Conservation (phyloP, 805 yeast genomes). For the Teunomyces gatunensis region DNA sequence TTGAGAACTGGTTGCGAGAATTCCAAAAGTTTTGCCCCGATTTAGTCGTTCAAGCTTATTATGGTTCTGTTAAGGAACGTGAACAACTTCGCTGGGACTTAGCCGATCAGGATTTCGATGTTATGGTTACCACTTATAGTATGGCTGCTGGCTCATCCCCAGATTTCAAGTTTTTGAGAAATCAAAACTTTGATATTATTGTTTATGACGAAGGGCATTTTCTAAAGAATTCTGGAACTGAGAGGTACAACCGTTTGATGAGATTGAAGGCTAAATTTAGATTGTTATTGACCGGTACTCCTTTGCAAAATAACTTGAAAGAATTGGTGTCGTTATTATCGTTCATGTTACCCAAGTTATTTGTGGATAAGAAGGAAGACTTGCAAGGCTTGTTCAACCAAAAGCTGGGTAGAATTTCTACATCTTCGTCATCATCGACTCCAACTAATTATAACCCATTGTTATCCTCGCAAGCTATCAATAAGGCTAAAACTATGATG, state of each 20-base stretch:
- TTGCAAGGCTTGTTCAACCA: slow-evolving; percentile 82
- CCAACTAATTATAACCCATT: slow-evolving; percentile 68
- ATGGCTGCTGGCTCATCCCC: slow-evolving; percentile 83
- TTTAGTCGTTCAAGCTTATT: slow-evolving; percentile 84
- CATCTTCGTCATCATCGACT: slow-evolving; percentile 25
- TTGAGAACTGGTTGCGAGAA: slow-evolving; percentile 97
- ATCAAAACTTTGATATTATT: slow-evolving; percentile 76
- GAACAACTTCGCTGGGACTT: slow-evolving; percentile 76
- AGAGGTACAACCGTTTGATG: slow-evolving; percentile 86
- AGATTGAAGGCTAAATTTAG: slow-evolving; percentile 80
- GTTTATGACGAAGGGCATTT: slow-evolving; percentile 98
- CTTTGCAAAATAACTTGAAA: slow-evolving; percentile 86
- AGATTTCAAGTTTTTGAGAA: slow-evolving; percentile 76
- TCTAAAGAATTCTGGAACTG: slow-evolving; percentile 85
- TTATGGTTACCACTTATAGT: slow-evolving; percentile 90
- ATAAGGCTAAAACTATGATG: slow-evolving; percentile 96
- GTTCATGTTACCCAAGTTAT: slow-evolving; percentile 82
- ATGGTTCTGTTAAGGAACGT: slow-evolving; percentile 84
- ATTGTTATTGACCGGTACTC: slow-evolving; percentile 91
- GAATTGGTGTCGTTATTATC: slow-evolving; percentile 89
- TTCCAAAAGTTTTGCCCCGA: slow-evolving; percentile 84
- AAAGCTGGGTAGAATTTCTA: slow-evolving; percentile 66
- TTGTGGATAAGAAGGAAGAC: slow-evolving; percentile 79
- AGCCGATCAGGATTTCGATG: slow-evolving; percentile 64
- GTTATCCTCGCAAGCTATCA: slow-evolving; percentile 85